Evolutionary conservation across 2,329 filamentous ascomycete species (phyloP).

Genomic region (Alternaria sp.): DNA sequence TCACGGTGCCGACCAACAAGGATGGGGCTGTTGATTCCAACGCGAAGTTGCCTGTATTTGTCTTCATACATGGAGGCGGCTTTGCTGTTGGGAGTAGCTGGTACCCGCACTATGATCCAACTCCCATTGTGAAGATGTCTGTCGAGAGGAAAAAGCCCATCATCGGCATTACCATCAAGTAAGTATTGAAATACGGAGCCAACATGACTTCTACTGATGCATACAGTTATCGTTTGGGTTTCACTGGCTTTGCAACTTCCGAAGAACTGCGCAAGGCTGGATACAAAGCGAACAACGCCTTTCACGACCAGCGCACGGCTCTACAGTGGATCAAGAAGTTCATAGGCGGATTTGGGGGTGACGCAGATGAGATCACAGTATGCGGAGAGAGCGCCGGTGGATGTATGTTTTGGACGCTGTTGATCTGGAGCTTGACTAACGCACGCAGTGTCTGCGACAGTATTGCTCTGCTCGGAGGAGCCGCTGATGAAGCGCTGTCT

Average conservation of each 20-base stretch:
- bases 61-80: constrained; percentile 62
- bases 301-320: constrained; percentile 45
- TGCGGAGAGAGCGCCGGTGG: constrained; percentile 59
- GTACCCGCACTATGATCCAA: constrained; percentile 60
- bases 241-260: constrained; percentile 52
- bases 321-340: constrained; percentile 47
- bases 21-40: constrained; percentile 25
- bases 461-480: constrained; percentile 38
- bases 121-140: constrained; percentile 54
- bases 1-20: constrained; percentile 51
- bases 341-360: constrained; percentile 48
- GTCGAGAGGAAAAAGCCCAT: constrained; percentile 53
- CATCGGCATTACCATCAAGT: constrained; percentile 52
- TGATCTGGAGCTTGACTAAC: not conserved
- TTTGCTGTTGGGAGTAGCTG: constrained; percentile 58
- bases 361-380: constrained; percentile 47
- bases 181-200: too few species aligned
- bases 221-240: constrained; percentile 40
- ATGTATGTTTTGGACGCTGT: constrained; percentile 34
- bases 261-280: constrained; percentile 55
- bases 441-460: constrained; percentile 29
- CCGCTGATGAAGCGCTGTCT: constrained; percentile 49
- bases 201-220: too few species aligned
- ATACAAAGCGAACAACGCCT: constrained; percentile 44
- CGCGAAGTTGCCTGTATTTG: constrained; percentile 56